These are phyloP conservation scores for Phytophthora multivora DNA, from an alignment of 352 stramenopile species.

Conservation along the genomic window DNA sequence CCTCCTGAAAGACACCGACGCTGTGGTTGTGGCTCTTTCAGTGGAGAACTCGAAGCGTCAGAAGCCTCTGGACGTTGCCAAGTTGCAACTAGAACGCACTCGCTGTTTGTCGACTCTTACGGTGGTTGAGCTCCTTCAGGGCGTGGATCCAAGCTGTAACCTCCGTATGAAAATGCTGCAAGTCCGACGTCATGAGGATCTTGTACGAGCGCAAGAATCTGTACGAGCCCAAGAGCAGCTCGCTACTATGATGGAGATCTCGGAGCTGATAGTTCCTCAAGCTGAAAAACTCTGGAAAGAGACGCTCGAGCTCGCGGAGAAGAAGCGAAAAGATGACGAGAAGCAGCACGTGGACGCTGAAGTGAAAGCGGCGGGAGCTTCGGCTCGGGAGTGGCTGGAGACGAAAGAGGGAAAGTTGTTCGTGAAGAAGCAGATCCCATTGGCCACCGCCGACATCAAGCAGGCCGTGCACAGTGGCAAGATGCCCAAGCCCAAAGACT, in stretches of 20 bases:
- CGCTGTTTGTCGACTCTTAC: conserved; percentile 34
- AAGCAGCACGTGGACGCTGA: conserved; percentile 34
- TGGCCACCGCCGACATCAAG: conserved; percentile 57
- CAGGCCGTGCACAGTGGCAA: conserved; percentile 47
- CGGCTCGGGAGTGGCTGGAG: conserved; percentile 50
- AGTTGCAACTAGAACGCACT: conserved; percentile 38
- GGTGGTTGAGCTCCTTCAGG: conserved; percentile 44
- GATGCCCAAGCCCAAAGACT: conserved; percentile 61
- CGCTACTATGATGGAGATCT: conserved; percentile 31
- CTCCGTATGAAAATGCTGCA: conserved; percentile 67
- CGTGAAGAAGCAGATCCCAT: conserved; percentile 55
- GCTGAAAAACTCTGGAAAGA: conserved; percentile 43
- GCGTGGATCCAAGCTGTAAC: conserved; percentile 58
- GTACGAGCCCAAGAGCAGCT: conserved; percentile 35
- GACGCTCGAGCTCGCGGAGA: conserved; percentile 42
- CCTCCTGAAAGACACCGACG: conserved; percentile 65
- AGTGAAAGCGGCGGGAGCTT: conserved; percentile 22
- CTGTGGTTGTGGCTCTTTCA: conserved; percentile 45
- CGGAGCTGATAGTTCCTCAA: conserved; percentile 29
- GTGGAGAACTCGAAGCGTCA: conserved; percentile 63
- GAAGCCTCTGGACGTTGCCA: conserved; percentile 70
- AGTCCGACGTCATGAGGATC: conserved; percentile 43
- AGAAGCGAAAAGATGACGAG: conserved; percentile 42
- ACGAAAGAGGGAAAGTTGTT: conserved; percentile 68
- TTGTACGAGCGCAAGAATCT: conserved; percentile 16